A percentile compares a stretch with the other conserved stretches of the same genome.
Conservation (phyloP, 2,329 filamentous ascomycete genomes). For the Fusarium irregulare region DNA sequence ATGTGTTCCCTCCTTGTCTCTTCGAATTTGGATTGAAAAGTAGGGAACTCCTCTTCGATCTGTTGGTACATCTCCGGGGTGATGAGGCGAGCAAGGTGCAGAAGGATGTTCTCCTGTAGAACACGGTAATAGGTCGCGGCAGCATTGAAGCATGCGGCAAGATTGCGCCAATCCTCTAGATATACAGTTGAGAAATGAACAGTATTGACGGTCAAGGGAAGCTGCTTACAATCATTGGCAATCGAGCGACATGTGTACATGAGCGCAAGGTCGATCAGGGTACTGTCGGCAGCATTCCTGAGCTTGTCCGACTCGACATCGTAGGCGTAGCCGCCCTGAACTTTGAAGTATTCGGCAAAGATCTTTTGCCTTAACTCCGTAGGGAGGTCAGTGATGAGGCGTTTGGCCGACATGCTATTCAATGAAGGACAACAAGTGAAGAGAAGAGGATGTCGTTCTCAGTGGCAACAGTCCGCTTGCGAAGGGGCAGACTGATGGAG, state of each 20-base stretch:
- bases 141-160: slow-evolving; percentile 12
- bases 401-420: background rate
- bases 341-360: slow-evolving; percentile 18
- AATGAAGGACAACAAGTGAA: no score
- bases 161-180: background rate
- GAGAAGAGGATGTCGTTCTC: no score
- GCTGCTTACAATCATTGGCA: background rate
- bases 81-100: slow-evolving; percentile 3
- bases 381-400: background rate
- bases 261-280: slow-evolving; percentile 27
- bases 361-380: slow-evolving; percentile 21
- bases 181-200: slow-evolving; percentile 26
- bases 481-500: no score
- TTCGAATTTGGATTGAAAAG: background rate
- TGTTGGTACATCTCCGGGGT: slow-evolving; percentile 7
- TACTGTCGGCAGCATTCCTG: background rate
- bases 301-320: slow-evolving; percentile 16
- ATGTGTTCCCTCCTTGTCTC: background rate
- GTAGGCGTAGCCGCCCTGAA: slow-evolving; percentile 18
- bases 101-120: background rate
- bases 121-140: background rate
- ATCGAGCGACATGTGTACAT: slow-evolving; percentile 29
- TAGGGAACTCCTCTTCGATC: background rate
- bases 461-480: no score
- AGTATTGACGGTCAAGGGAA: slow-evolving; percentile 12